phyloP scores from a whole-genome alignment of 2,329 filamentous ascomycete species.

The Arthrobotrys megalospora region DNA sequence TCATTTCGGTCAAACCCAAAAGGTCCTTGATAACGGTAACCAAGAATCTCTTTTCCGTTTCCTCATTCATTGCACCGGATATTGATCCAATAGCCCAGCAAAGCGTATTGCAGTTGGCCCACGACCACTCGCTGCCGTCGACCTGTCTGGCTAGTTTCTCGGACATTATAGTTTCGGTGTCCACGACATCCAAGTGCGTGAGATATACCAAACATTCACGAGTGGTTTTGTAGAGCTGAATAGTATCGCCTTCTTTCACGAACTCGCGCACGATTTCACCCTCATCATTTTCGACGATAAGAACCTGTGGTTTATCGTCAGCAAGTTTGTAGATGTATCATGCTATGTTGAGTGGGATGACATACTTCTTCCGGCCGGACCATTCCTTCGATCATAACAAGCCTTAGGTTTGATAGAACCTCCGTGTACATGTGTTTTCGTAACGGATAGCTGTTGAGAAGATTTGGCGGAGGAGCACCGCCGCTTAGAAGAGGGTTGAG shows the following conservation, averaged over 20 bases:
- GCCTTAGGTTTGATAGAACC: slow-evolving; percentile 90
- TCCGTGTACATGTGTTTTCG: slow-evolving; percentile 98
- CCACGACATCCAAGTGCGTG: slow-evolving; percentile 95
- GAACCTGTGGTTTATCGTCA: slow-evolving; percentile 70
- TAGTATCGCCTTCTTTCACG: slow-evolving; percentile 98
- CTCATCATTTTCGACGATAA: slow-evolving; percentile 99
- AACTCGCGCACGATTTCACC: slow-evolving; percentile 99
- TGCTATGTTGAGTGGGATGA: neutral
- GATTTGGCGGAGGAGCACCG: slow-evolving; percentile 85
- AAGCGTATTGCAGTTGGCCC: slow-evolving; percentile 99
- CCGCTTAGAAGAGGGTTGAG: slow-evolving; percentile 88
- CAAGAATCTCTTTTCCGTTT: slow-evolving; percentile 97
- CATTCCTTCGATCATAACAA: slow-evolving; percentile 99
- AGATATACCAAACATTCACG: slow-evolving; percentile 96
- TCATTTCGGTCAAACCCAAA: slow-evolving; percentile 97
- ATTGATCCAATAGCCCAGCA: slow-evolving; percentile 99
- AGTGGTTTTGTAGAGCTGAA: slow-evolving; percentile 99
- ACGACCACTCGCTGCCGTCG: slow-evolving; percentile 96
- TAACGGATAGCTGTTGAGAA: slow-evolving; percentile 91
- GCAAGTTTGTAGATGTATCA: neutral
- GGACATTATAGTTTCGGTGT: slow-evolving; percentile 99
- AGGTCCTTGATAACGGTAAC: slow-evolving; percentile 99
- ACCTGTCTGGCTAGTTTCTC: slow-evolving; percentile 97
- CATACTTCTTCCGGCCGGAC: slow-evolving; percentile 87
- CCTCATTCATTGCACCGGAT: slow-evolving; percentile 98